Conservation (phyloP, 164 flowering plant genomes). For the Kalanchoe fedtschenkoi region DNA sequence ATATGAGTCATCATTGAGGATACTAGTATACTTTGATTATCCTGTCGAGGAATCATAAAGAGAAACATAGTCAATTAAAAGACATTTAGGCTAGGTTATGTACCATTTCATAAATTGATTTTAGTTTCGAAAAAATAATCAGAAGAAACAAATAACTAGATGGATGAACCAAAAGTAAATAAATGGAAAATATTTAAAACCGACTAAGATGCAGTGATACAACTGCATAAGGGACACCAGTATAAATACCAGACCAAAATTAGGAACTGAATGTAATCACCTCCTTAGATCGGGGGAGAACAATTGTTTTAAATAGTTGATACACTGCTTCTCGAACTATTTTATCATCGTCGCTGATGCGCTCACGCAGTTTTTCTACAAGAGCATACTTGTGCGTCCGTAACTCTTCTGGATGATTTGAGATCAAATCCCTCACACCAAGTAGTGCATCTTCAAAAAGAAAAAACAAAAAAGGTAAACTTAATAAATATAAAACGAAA, state of each 20-base stretch:
- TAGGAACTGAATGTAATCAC: constrained; percentile 18
- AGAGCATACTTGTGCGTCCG: constrained; percentile 51
- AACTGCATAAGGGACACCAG: background rate
- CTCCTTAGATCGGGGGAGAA: constrained; percentile 66
- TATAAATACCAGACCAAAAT: background rate
- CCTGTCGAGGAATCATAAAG: constrained; percentile 33
- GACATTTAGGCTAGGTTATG: background rate
- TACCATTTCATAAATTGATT: no score
- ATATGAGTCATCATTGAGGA: constrained; percentile 69
- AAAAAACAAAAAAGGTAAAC: background rate
- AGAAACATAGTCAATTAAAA: background rate
- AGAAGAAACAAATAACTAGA: background rate
- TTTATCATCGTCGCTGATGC: constrained; percentile 74
- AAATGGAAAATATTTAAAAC: background rate
- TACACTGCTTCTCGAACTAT: constrained; percentile 62
- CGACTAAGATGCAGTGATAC: background rate
- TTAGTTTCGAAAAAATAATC: no score
- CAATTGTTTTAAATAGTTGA: constrained; percentile 53
- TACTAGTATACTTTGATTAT: constrained; percentile 46
- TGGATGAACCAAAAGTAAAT: background rate
- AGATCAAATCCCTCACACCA: constrained; percentile 66
- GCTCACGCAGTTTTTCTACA: constrained; percentile 80
- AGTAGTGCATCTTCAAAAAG: constrained; percentile 55
- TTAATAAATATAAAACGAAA: no score
- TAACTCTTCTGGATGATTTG: constrained; percentile 50